These are phyloP conservation scores for Penicillium sp. DNA, from an alignment of 2,329 filamentous ascomycete species.

Conservation along the genomic window DNA sequence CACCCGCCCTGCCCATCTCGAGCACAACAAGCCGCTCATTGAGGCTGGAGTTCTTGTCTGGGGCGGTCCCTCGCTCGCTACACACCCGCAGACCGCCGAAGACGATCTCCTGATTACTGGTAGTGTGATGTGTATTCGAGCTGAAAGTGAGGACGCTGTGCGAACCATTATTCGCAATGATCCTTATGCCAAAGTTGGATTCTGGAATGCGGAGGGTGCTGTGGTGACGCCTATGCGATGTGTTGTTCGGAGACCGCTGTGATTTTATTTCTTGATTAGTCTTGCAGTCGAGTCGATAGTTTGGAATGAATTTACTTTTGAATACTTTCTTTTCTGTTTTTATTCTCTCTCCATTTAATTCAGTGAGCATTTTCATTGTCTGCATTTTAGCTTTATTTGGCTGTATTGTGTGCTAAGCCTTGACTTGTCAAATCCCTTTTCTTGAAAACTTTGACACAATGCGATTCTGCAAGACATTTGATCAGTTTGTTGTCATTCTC, in stretches of 20 bases:
- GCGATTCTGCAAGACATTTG: too few species aligned
- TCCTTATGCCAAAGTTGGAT: neutral
- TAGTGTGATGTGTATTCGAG: neutral
- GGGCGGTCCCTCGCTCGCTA: neutral
- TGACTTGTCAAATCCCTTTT: too few species aligned
- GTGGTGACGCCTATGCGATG: neutral
- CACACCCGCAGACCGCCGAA: neutral
- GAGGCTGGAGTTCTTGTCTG: neutral
- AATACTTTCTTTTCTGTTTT: too few species aligned
- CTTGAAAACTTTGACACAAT: too few species aligned
- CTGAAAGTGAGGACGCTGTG: neutral
- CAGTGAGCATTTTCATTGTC: too few species aligned
- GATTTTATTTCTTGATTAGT: neutral
- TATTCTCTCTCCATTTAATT: too few species aligned
- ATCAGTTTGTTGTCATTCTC: too few species aligned
- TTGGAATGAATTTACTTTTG: too few species aligned
- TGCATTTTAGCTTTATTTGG: too few species aligned
- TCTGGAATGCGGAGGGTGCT: neutral
- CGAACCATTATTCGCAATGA: neutral
- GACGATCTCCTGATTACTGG: neutral
- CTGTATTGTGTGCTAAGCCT: too few species aligned
- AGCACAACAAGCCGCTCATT: neutral
- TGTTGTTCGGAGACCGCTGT: neutral
- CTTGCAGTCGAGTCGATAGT: neutral
- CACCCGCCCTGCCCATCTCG: neutral